Base-by-base conservation (phyloP, 257 asterid species). In the Nicotiana paniculata region DNA sequence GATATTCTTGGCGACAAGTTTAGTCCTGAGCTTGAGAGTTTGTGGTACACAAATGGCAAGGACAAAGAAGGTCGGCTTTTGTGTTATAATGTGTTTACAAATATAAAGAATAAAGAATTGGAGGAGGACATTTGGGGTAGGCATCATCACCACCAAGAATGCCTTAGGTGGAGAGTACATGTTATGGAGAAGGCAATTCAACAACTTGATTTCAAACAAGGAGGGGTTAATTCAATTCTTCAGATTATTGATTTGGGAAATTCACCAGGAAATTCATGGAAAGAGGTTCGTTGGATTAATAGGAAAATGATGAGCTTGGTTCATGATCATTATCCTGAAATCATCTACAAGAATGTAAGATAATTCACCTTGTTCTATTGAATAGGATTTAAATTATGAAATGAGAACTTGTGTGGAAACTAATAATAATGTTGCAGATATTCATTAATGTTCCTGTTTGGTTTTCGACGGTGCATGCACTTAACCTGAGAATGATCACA, bases 381-480 rank as follows among this genome's bases (percentile, higher is more conserved):
- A 65, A 65, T 3, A 28, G 53, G 76, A 37, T 35, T 35, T 12
- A 70, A 46, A n/a, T 70, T 46, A 39, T 39, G 77, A 70, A 43
- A 39, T 28, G 30, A 28, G 1, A 28, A 28, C 30, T 28, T 28
- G 30, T 28, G 30, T 72, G 18, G 12, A 39, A 70, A 2, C 51
- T 43, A 43, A n/a, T 21, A 4, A 70, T 70, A 39, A 70, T 9
- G 10, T 76, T 88, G 91, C 98, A 95, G 99, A 74, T 95, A n/a
- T 78, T 93, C 83, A 83, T 93, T 79, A 92, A 95, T 53, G 91
- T 90, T 79, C 97, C 99, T 1, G 81, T 91, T 37, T 93, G 97
- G 98, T 91, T 86, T 80, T 30, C 87, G 37, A 89, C 98, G 17
- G 65, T 91, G 32, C 86, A 93, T 69, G 92, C 97, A 15, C 59